These are phyloP conservation scores for Pulveroboletus sp. DNA, from an alignment of 768 basidiomycete species.

Conservation along the genomic window DNA sequence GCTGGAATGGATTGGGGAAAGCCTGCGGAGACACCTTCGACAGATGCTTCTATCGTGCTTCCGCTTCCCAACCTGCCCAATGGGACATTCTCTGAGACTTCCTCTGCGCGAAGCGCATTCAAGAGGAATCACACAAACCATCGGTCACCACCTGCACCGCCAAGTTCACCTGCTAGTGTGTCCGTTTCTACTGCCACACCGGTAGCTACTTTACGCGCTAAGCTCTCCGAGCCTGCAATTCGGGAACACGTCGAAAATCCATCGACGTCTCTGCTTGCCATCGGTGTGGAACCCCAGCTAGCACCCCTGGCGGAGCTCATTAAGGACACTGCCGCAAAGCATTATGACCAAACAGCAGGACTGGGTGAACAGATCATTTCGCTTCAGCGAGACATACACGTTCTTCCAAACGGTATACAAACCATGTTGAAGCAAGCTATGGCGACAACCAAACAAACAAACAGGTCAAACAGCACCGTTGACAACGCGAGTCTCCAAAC, in stretches of 20 bases:
- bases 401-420: conserved; percentile 28
- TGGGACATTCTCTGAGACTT: conserved; percentile 3
- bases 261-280: conserved; percentile 6
- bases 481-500: conserved; percentile 4
- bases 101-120: conserved; percentile 26
- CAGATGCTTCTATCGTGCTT: conserved; percentile 24
- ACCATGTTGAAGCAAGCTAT: conserved; percentile 10
- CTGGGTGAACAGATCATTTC: conserved; percentile 33
- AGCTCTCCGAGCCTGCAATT: conserved; percentile 20
- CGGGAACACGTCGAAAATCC: conserved; percentile 17
- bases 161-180: conserved; percentile 8
- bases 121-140: conserved; percentile 2
- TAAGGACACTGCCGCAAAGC: conserved; percentile 34
- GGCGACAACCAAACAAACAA: conserved; percentile 1
- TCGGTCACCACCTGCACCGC: conserved; percentile 4
- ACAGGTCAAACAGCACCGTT: neutral
- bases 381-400: conserved; percentile 30
- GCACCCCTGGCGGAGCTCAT: conserved; percentile 32
- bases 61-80: conserved; percentile 20
- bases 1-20: neutral
- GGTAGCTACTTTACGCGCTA: conserved; percentile 7
- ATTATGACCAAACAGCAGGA: conserved; percentile 35
- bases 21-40: conserved; percentile 12
- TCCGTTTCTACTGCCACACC: neutral
- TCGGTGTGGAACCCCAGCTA: conserved; percentile 17